Evolutionary conservation across 805 yeast species (phyloP).

Genomic region (Wickerhamomyces silvicola): DNA sequence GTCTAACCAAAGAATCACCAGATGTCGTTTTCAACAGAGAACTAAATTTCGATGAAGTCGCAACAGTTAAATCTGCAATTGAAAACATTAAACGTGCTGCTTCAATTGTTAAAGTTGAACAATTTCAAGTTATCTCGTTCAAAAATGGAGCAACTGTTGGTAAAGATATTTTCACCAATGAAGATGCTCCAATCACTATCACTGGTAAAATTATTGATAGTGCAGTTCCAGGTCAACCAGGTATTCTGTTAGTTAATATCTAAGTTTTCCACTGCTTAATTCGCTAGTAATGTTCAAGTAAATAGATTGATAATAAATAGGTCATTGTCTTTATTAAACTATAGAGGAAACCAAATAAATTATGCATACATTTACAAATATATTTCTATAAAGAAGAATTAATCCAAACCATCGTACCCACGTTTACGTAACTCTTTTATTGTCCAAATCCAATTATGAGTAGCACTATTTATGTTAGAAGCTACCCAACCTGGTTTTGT

Average conservation of each 20-base stretch:
- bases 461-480: conserved; percentile 49
- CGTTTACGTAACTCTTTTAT: conserved; percentile 50
- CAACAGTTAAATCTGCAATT: conserved; percentile 50
- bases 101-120: conserved; percentile 47
- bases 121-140: conserved; percentile 55
- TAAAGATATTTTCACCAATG: conserved; percentile 59
- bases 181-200: conserved; percentile 54
- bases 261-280: too few relatives aligned
- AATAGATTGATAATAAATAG: neutral
- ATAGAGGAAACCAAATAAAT: too few relatives aligned
- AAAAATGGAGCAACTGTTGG: conserved; percentile 61
- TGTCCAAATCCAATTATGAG: conserved; percentile 78
- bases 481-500: conserved; percentile 55
- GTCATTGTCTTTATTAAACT: too few relatives aligned
- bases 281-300: conserved; percentile 5
- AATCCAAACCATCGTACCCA: conserved; percentile 29
- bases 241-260: conserved; percentile 69
- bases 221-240: conserved; percentile 93
- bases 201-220: conserved; percentile 66
- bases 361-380: too few relatives aligned
- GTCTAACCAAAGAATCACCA: conserved; percentile 65
- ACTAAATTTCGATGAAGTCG: conserved; percentile 73
- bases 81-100: conserved; percentile 59
- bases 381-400: conserved; percentile 4
- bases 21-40: conserved; percentile 84